Base-by-base conservation (phyloP, 192 early-diverging fungal species). In the Physocladia obscura region DNA sequence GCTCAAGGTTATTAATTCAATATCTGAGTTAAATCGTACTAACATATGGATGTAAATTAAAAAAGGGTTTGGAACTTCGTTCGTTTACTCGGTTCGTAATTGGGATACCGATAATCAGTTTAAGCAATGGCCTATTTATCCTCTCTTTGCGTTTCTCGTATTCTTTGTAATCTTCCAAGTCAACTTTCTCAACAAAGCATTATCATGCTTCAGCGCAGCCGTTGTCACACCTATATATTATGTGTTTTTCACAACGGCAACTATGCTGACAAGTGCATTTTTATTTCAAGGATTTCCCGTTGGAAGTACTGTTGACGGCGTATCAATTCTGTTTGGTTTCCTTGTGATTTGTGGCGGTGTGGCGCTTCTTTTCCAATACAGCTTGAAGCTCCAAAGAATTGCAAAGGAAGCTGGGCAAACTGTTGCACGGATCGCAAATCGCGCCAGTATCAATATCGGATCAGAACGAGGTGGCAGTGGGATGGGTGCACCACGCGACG, bases 171-270 rank as follows among this genome's bases (percentile, higher is more conserved):
- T 89, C 19, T 78, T 78, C 0, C 86, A 90, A 71, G 78, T 90
- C 38, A 79, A 88, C 65, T 90, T 87, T 62, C 70, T 89, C 15
- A 90, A 90, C 76, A 84, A 86, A 71, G 84, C 88, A 1, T 74
- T 89, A 6, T 83, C 83, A 49, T 58, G 85, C 13, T 89, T 84
- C 74, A 87, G 83, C 52, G 82, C 88, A 3, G 84, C 88, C 15
- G 79, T 89, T 54, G 88, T 90, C 36, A 90, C 88, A 19, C 89
- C 89, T 0, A 78, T 90, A 2, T 89, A 90, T 64, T 90, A 89
- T 68, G 89, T 90, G 13, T 82, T 64, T 56, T 73, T 90, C 63
- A 89, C 89, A 2, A 84, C 84, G 39, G 78, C 86, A 1, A 89
- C 89, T 1, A 74, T 90, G 48, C 67, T 82, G 1, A 80, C 79